These are phyloP conservation scores for Cyberlindnera xylosilytica DNA, from an alignment of 805 yeast species.

Conservation along the genomic window DNA sequence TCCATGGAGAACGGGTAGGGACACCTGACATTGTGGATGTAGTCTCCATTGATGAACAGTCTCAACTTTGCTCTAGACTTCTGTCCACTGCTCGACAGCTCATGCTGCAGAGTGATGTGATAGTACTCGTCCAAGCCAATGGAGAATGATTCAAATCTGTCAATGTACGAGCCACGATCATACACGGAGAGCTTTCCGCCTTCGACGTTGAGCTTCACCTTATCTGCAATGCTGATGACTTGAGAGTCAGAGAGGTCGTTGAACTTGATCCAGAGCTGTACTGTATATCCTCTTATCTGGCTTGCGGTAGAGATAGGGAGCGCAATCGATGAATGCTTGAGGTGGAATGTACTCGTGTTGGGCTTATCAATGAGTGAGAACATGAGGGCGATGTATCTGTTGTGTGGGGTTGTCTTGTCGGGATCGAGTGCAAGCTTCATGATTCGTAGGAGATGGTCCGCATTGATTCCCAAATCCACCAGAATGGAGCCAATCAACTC, in stretches of 20 bases:
- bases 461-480: not conserved
- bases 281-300: slow-evolving; percentile 16
- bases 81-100: slow-evolving; percentile 12
- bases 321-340: slow-evolving; percentile 28
- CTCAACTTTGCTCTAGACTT: slow-evolving; percentile 17
- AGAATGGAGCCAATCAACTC: slow-evolving; percentile 2
- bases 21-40: slow-evolving; percentile 20
- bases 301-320: slow-evolving; percentile 8
- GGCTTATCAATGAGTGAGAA: slow-evolving; percentile 16
- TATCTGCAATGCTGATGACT: slow-evolving; percentile 24
- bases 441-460: slow-evolving; percentile 8
- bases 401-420: not conserved
- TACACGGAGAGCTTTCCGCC: slow-evolving; percentile 31
- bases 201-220: slow-evolving; percentile 28
- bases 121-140: slow-evolving; percentile 18
- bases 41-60: slow-evolving; percentile 18
- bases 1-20: slow-evolving; percentile 17
- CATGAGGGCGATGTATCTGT: slow-evolving; percentile 4
- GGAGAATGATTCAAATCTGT: slow-evolving; percentile 16
- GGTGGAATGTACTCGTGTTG: slow-evolving; percentile 24
- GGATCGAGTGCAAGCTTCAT: slow-evolving; percentile 3
- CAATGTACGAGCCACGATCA: slow-evolving; percentile 11
- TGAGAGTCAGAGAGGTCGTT: slow-evolving; percentile 28
- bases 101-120: slow-evolving; percentile 22
- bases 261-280: slow-evolving; percentile 30